Base-by-base conservation (phyloP, 2,329 filamentous ascomycete genomes). In the Aspergillus felis region DNA sequence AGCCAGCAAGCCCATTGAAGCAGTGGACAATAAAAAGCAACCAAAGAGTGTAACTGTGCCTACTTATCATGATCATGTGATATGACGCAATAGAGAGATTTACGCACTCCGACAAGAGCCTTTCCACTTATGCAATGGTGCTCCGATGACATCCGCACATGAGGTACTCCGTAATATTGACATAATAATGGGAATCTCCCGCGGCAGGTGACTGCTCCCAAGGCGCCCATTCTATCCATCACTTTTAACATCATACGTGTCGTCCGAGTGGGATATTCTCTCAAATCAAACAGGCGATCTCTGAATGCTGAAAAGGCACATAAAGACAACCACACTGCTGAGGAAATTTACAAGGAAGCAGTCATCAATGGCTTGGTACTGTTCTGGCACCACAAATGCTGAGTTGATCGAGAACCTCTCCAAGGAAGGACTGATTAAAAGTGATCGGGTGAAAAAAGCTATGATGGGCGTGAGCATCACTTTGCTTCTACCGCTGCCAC, bases 281-380 rank as follows among this genome's bases (percentile, higher is more conserved):
- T 27, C 12, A 10, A 14, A 47, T 14, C 20, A 2, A 25, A 25
- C 12, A 47, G 20, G 32, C 3, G 27, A 35, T 7, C 9, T 4
- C 32, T 60, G 51, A 51, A 67, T 65, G 63, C 35, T 61, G 1
- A 56, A 17, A 44, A 52, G 32, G 17, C 28, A 24, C 6, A 22
- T n/a, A 55, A 35, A 35, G 47, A 41, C 27, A n/a, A 7, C 27
- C 17, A n/a, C 28, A 53, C 8, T 29, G 47, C 24, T 35, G 28
- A 57, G 29, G 7, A 58, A 57, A 51, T 50, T 32, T 22, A 51
- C 51, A 49, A 56, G 22, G 57, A 66, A 51, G 51, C 42, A 53
- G 28, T 51, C 61, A 25, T 65, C 61, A 58, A 97, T 99, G 94
- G 92, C 93, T 58, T 99, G 94, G 94, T 85, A 86, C 64, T 91